Conservation (phyloP, 805 yeast genomes). For the Peterozyma xylosa region DNA sequence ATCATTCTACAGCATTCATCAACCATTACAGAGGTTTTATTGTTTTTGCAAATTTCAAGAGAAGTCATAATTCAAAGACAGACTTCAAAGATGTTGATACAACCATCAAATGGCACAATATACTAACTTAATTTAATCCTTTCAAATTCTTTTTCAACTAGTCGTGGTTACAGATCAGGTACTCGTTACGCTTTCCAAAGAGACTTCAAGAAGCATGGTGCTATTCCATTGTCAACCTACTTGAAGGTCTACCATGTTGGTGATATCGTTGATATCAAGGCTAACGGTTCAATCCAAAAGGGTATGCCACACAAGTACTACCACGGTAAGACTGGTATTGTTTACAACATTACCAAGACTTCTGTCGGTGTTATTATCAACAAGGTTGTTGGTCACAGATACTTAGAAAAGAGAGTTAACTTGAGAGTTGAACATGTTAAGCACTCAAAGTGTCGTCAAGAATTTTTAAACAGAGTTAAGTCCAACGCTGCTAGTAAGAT, state of each 20-base stretch:
- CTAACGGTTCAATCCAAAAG: constrained; percentile 98
- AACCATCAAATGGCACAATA: neutral
- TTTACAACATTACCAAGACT: constrained; percentile 97
- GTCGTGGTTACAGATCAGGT: constrained; percentile 99
- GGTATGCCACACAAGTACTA: constrained; percentile 99
- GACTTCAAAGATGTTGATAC: neutral
- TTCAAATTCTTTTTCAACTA: constrained; percentile 14
- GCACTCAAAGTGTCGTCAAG: constrained; percentile 99
- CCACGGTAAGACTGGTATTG: constrained; percentile 99
- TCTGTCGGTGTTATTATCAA: constrained; percentile 97
- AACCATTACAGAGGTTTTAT: neutral
- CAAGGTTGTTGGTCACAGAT: constrained; percentile 99
- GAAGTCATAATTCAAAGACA: too few species aligned
- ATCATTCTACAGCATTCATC: neutral
- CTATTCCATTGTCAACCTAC: constrained; percentile 91
- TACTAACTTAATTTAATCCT: neutral
- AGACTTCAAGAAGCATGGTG: constrained; percentile 98
- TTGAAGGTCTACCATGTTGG: constrained; percentile 97
- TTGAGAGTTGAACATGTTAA: constrained; percentile 97
- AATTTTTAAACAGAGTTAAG: constrained; percentile 98
- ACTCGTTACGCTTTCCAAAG: constrained; percentile 99
- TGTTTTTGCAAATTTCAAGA: neutral
- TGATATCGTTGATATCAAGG: constrained; percentile 98
- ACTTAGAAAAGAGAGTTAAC: constrained; percentile 97
- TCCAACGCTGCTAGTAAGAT: constrained; percentile 86